Conservation (phyloP, 345 rosid genomes). For the Eucalyptus curtisii region DNA sequence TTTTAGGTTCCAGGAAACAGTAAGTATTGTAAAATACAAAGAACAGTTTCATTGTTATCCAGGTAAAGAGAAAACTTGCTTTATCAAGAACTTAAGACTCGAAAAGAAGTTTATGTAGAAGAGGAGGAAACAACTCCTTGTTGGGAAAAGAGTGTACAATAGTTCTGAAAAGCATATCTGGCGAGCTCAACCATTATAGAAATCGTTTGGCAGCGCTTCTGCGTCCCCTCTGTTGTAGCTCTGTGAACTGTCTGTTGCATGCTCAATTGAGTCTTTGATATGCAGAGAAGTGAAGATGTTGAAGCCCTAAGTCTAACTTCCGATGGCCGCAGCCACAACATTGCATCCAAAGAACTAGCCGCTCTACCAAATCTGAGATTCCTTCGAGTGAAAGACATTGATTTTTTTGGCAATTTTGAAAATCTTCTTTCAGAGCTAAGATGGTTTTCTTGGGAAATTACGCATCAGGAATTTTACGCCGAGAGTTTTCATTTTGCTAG, state of each 20-base stretch:
- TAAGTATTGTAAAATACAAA: not conserved
- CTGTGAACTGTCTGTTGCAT: not conserved
- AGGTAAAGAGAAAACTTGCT: not conserved
- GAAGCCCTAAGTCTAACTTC: not conserved
- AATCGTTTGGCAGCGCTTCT: not conserved
- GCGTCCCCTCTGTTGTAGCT: not conserved
- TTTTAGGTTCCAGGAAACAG: not conserved
- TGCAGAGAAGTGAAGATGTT: not conserved
- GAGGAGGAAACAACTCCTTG: not conserved
- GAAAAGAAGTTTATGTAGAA: not conserved
- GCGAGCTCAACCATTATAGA: not conserved
- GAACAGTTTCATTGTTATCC: not conserved
- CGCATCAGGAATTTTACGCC: accelerated
- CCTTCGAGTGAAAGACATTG: not conserved
- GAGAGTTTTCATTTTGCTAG: not conserved
- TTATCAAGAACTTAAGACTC: not conserved
- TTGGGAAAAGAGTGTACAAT: not conserved
- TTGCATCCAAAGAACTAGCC: not conserved
- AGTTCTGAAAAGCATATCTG: not conserved
- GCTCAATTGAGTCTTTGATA: not conserved
- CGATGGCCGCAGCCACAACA: accelerated
- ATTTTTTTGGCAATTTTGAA: not conserved
- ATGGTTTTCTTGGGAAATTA: not conserved
- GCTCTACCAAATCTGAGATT: not conserved
- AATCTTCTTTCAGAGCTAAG: not conserved